These are phyloP conservation scores for Mycena rosella DNA, from an alignment of 768 basidiomycete species.

Conservation along the genomic window DNA sequence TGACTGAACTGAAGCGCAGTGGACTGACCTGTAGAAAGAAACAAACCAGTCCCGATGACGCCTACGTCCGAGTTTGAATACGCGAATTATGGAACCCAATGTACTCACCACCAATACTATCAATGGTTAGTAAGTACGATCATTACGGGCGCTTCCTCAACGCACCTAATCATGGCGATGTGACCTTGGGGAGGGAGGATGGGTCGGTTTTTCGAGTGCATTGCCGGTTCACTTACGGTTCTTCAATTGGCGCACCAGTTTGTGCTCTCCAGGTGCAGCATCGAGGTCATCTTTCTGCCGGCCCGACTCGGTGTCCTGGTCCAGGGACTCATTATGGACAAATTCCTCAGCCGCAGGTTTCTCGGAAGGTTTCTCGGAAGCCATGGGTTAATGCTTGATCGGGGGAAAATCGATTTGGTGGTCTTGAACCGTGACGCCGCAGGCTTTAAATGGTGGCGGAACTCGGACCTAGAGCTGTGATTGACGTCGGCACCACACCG, in stretches of 20 bases:
- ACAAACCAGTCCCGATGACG: constrained; percentile 72
- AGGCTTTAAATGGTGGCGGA: not conserved
- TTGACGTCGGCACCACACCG: not conserved
- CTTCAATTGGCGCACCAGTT: constrained; percentile 31
- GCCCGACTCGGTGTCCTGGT: constrained; percentile 21
- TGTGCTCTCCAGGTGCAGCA: constrained; percentile 12
- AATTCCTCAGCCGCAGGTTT: constrained; percentile 11
- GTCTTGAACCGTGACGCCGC: not conserved
- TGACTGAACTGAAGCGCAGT: constrained; percentile 57
- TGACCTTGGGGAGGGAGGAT: constrained; percentile 21
- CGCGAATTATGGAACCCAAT: too few relatives aligned
- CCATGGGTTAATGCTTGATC: not conserved
- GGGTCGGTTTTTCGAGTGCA: not conserved
- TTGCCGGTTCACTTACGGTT: constrained; percentile 24
- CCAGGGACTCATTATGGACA: constrained; percentile 3
- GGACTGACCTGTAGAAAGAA: constrained; percentile 65
- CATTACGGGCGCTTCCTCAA: too few relatives aligned
- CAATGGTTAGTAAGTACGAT: not conserved
- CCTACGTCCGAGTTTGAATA: too few relatives aligned
- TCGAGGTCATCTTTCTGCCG: constrained; percentile 1
- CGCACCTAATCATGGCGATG: constrained; percentile 33
- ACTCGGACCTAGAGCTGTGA: not conserved
- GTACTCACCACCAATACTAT: constrained; percentile 74
- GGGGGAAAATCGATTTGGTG: not conserved
- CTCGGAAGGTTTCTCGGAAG: constrained; percentile 27